These are phyloP conservation scores for Claviceps sp. DNA, from an alignment of 2,329 filamentous ascomycete genomes.

Conservation along the genomic window DNA sequence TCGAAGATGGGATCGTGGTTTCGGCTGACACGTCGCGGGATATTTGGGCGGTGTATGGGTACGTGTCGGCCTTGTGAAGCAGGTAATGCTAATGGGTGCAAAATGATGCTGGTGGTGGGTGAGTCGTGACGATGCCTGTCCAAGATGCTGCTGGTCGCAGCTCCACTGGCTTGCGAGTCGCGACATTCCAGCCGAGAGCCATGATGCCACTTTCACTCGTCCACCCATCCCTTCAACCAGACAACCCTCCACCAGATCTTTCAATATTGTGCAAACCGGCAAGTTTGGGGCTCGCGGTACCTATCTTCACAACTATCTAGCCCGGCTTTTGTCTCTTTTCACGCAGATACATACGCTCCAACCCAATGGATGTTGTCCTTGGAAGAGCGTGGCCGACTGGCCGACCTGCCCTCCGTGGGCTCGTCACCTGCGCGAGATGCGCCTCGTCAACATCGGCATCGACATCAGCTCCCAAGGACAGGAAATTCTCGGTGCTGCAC, in stretches of 20 bases:
- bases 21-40: not conserved
- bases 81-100: no score
- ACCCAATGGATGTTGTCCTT: conserved; percentile 14
- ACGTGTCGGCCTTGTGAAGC: no score
- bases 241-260: not conserved
- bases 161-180: not conserved
- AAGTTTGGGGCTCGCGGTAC: no score
- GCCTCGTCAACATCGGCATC: not conserved
- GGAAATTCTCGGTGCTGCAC: conserved; percentile 60
- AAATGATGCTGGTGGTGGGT: not conserved
- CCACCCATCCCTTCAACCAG: no score
- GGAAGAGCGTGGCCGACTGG: conserved; percentile 10
- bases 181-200: no score
- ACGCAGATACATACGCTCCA: no score
- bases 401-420: conserved; percentile 8
- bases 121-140: not conserved
- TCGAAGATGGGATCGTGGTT: not conserved
- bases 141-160: not conserved
- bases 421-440: conserved; percentile 1
- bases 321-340: no score
- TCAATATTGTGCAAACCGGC: no score
- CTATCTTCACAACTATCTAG: no score
- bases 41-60: no score
- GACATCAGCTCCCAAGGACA: not conserved
- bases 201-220: no score